Percentiles rank a stretch among this genome's conserved stretches.
Conservation (phyloP, 352 stramenopile species). For the Phytophthora europaea region DNA sequence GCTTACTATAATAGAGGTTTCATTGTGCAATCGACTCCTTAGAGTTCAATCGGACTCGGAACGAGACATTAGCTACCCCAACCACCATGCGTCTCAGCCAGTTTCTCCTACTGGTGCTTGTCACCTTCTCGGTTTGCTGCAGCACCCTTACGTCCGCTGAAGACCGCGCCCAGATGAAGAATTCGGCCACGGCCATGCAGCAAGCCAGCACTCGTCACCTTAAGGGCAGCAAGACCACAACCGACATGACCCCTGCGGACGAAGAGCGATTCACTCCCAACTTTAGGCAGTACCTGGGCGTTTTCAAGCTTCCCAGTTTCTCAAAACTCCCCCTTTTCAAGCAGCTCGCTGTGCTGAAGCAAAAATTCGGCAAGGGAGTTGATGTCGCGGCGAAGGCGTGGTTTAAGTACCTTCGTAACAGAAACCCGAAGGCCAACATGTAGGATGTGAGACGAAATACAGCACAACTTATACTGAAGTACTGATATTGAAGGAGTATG, state of each 20-base stretch:
- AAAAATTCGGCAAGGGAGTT: background rate
- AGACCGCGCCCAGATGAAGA: background rate
- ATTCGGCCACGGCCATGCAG: background rate
- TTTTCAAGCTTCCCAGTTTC: slow-evolving; percentile 7
- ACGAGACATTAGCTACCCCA: background rate
- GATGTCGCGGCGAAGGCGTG: background rate
- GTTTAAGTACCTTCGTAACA: background rate
- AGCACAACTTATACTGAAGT: background rate
- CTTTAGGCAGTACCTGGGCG: background rate
- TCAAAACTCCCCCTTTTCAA: background rate
- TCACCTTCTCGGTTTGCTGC: slow-evolving; percentile 1
- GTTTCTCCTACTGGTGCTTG: slow-evolving; percentile 9
- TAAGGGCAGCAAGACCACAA: slow-evolving; percentile 6
- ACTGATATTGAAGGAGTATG: no score
- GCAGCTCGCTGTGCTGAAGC: slow-evolving; percentile 1
- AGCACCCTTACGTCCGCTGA: background rate
- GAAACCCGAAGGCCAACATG: background rate
- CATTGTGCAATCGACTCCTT: background rate
- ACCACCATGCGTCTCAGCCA: slow-evolving; percentile 8
- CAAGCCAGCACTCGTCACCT: background rate
- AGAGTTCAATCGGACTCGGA: background rate
- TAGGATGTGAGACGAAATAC: background rate
- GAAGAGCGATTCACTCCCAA: slow-evolving; percentile 13
- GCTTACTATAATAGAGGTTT: background rate
- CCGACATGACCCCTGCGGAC: background rate